Percentiles rank a stretch among this genome's conserved stretches.
Conservation (phyloP, 116 monocot species). For the Phalaenopsis hybrid region DNA sequence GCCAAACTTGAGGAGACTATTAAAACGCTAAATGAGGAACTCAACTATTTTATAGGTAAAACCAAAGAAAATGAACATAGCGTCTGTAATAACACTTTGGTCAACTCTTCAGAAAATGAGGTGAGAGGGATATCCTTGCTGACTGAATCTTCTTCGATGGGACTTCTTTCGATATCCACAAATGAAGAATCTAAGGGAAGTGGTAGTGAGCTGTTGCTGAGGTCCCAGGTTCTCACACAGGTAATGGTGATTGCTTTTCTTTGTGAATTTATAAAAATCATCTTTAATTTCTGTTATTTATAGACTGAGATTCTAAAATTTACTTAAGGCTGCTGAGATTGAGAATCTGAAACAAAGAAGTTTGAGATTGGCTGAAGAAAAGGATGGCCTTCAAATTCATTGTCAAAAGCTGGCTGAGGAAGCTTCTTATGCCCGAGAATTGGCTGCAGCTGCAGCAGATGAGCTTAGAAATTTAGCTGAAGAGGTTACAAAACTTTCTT, state of each 20-base stretch:
- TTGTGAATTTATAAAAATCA: background rate
- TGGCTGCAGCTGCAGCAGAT: constrained; percentile 91
- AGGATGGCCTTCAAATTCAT: constrained; percentile 84
- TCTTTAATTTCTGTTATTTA: background rate
- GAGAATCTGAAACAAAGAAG: constrained; percentile 89
- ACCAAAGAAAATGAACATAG: constrained; percentile 17
- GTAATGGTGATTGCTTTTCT: constrained; percentile 17
- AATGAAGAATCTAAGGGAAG: constrained; percentile 20
- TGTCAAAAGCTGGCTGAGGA: constrained; percentile 85
- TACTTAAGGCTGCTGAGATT: constrained; percentile 75
- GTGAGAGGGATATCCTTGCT: constrained; percentile 6
- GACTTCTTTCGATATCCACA: constrained; percentile 6
- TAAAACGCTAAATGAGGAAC: constrained; percentile 53
- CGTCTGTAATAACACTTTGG: constrained; percentile 11
- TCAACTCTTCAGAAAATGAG: constrained; percentile 19
- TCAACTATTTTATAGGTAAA: constrained; percentile 33
- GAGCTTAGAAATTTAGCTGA: constrained; percentile 92
- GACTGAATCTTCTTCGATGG: constrained; percentile 16
- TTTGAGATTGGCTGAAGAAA: constrained; percentile 69
- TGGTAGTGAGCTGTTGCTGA: constrained; percentile 33
- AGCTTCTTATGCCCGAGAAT: constrained; percentile 92
- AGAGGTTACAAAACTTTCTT: constrained; percentile 96
- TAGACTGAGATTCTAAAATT: constrained; percentile 8
- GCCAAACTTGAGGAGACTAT: constrained; percentile 62
- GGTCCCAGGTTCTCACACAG: constrained; percentile 80